phyloP scores from a whole-genome alignment of 805 yeast species.

The Kazachstania kunashirensis region DNA sequence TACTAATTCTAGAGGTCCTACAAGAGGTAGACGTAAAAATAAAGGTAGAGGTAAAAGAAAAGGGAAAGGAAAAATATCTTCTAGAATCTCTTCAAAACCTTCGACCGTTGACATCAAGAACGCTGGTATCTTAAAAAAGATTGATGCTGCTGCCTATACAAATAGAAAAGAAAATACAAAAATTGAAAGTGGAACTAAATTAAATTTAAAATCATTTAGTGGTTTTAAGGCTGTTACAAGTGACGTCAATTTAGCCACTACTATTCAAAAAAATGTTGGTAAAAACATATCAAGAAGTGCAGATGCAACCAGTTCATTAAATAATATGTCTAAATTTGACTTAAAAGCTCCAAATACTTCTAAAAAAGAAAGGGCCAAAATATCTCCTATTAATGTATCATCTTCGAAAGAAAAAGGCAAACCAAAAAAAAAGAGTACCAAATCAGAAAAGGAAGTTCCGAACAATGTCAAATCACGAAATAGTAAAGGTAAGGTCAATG shows the following conservation, averaged over 20 bases:
- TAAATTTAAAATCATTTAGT: constrained; percentile 33
- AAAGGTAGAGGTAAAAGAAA: constrained; percentile 7
- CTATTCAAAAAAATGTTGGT: not conserved
- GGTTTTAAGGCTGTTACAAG: constrained; percentile 20
- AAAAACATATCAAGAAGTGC: not conserved
- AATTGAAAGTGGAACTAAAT: constrained; percentile 33
- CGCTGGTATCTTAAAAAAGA: constrained; percentile 18
- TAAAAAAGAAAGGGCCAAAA: too few species aligned
- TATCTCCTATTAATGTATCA: too few species aligned
- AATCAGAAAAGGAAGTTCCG: too few species aligned
- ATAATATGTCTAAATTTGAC: too few species aligned
- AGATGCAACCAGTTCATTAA: not conserved
- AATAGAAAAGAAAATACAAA: constrained; percentile 29
- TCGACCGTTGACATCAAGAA: not conserved
- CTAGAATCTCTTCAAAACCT: not conserved
- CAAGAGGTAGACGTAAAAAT: constrained; percentile 25
- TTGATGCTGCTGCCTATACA: constrained; percentile 21
- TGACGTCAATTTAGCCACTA: constrained; percentile 1
- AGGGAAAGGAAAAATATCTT: not conserved
- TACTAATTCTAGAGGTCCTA: constrained; percentile 24
- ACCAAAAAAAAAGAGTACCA: too few species aligned
- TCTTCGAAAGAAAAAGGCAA: too few species aligned
- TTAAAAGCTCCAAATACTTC: too few species aligned
- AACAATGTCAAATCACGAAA: too few species aligned
- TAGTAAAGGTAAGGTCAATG: too few species aligned